A percentile compares a stretch with the other conserved stretches of the same genome.
phyloP scores from a whole-genome alignment of 1,284 basidiomycete species.

The Chondrostereum purpureum region DNA sequence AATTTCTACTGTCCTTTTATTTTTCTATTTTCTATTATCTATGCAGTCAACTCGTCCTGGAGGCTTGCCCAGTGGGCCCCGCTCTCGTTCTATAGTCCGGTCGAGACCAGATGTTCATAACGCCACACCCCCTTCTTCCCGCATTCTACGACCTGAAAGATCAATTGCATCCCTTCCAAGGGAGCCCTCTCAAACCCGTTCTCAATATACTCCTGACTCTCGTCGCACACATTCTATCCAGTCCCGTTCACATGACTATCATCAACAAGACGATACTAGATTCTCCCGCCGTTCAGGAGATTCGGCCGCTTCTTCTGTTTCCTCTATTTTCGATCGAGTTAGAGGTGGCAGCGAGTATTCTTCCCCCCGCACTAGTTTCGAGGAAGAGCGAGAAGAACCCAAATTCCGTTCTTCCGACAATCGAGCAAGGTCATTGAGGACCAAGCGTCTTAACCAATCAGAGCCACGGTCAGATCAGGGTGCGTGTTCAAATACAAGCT shows the following conservation, averaged over 20 bases:
- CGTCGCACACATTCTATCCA: constrained; percentile 5
- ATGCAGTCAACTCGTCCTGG: constrained; percentile 15
- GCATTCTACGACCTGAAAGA: constrained; percentile 20
- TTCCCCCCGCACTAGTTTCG: constrained; percentile 37
- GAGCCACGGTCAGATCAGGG: constrained; percentile 11
- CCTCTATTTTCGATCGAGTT: constrained; percentile 23
- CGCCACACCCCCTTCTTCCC: constrained; percentile 10
- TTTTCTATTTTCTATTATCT: too few species aligned
- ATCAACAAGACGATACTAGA: neutral
- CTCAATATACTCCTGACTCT: constrained; percentile 10
- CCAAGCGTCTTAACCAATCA: constrained; percentile 2
- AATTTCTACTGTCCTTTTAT: constrained; percentile 14
- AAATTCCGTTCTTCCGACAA: constrained; percentile 1
- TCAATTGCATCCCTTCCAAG: constrained; percentile 17
- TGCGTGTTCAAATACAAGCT: constrained; percentile 2
- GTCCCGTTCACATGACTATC: constrained; percentile 1
- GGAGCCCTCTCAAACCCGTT: constrained; percentile 10
- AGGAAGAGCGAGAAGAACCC: constrained; percentile 13
- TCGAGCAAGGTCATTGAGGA: constrained; percentile 8
- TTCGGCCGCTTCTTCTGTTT: constrained; percentile 26
- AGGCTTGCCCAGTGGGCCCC: constrained; percentile 21
- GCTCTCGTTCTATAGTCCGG: constrained; percentile 17
- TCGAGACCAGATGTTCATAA: neutral
- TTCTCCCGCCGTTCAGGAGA: constrained; percentile 9
- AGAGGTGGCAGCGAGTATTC: constrained; percentile 22